Evolutionary conservation across 2,329 filamentous ascomycete genomes (phyloP).

Genomic region (Epicoccum nigrum): DNA sequence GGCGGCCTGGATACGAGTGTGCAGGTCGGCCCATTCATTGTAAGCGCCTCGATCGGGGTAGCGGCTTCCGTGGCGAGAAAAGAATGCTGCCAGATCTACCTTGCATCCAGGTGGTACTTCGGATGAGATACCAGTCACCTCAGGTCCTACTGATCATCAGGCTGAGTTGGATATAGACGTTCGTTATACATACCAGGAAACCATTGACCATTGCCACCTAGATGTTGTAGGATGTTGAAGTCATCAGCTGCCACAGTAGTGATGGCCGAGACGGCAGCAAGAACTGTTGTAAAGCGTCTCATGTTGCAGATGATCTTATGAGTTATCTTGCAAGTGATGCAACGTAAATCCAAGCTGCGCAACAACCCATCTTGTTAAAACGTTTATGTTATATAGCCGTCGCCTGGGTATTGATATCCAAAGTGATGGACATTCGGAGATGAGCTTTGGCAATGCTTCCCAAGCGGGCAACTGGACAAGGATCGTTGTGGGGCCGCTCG

Average conservation of each 20-base stretch:
- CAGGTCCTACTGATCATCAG: slow-evolving; percentile 52
- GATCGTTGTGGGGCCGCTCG: slow-evolving; percentile 13
- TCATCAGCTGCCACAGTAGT: slow-evolving; percentile 24
- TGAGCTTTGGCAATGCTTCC: slow-evolving; percentile 32
- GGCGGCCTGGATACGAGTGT: slow-evolving; percentile 57
- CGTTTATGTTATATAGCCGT: slow-evolving; percentile 1
- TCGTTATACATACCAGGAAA: slow-evolving; percentile 31
- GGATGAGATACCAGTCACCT: slow-evolving; percentile 62
- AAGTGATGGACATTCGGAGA: slow-evolving; percentile 24
- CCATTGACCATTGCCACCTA: slow-evolving; percentile 51
- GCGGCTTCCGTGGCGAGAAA: slow-evolving; percentile 66
- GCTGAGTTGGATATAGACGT: not conserved
- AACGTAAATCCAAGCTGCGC: not conserved
- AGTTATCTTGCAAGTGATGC: slow-evolving; percentile 19
- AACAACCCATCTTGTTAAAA: not conserved
- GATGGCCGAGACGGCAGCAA: slow-evolving; percentile 22
- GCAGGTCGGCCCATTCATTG: slow-evolving; percentile 57
- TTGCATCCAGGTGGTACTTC: slow-evolving; percentile 62
- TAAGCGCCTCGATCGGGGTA: slow-evolving; percentile 69
- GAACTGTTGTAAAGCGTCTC: slow-evolving; percentile 24
- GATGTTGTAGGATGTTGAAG: slow-evolving; percentile 43
- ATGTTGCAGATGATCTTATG: slow-evolving; percentile 17
- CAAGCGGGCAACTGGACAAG: slow-evolving; percentile 24
- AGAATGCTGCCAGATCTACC: slow-evolving; percentile 66
- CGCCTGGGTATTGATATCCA: slow-evolving; percentile 1